Percentiles rank a stretch among this genome's conserved stretches.
Evolutionary conservation across 2,329 filamentous ascomycete genomes (phyloP).

Genomic region (Trichothecium roseum): DNA sequence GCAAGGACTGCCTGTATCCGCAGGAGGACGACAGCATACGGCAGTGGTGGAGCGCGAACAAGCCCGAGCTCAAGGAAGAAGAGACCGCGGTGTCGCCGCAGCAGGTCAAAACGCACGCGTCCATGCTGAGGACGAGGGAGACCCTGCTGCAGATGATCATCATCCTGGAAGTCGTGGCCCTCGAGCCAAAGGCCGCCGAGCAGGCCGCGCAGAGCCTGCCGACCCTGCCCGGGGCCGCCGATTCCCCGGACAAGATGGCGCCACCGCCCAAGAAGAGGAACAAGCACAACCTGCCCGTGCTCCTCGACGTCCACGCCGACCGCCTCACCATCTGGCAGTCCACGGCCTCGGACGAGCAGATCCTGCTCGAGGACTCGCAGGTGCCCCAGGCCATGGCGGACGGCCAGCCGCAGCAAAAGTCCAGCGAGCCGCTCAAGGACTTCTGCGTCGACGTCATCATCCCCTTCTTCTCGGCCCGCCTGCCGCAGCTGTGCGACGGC

Average conservation of each 20-base stretch:
- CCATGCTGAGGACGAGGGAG: slow-evolving; percentile 60
- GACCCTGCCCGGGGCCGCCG: slow-evolving; percentile 26
- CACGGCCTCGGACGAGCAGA: slow-evolving; percentile 50
- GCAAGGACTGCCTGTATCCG: slow-evolving; percentile 59
- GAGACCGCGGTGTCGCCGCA: slow-evolving; percentile 36
- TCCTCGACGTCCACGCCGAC: slow-evolving; percentile 66
- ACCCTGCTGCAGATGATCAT: slow-evolving; percentile 74
- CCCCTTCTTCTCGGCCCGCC: slow-evolving; percentile 68
- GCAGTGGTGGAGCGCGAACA: slow-evolving; percentile 59
- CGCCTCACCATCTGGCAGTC: slow-evolving; percentile 79
- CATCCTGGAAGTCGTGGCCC: slow-evolving; percentile 63
- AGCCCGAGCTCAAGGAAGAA: slow-evolving; percentile 38
- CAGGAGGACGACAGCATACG: slow-evolving; percentile 54
- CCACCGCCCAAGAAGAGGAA: slow-evolving; percentile 40
- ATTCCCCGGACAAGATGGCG: slow-evolving; percentile 20
- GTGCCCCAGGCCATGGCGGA: slow-evolving; percentile 17
- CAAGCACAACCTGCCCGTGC: slow-evolving; percentile 52
- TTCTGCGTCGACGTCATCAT: slow-evolving; percentile 75
- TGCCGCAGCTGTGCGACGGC: slow-evolving; percentile 59
- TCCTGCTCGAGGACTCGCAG: slow-evolving; percentile 39
- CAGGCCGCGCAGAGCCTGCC: slow-evolving; percentile 36
- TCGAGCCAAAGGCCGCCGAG: slow-evolving; percentile 43
- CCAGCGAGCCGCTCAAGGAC: slow-evolving; percentile 56
- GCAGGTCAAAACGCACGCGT: slow-evolving; percentile 51
- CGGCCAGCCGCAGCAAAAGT: slow-evolving; percentile 27